Evolutionary conservation across 192 early-diverging fungal species (phyloP), one percentile per base, ranked within the genome.

Genomic region (Mortierella claussenii): DNA sequence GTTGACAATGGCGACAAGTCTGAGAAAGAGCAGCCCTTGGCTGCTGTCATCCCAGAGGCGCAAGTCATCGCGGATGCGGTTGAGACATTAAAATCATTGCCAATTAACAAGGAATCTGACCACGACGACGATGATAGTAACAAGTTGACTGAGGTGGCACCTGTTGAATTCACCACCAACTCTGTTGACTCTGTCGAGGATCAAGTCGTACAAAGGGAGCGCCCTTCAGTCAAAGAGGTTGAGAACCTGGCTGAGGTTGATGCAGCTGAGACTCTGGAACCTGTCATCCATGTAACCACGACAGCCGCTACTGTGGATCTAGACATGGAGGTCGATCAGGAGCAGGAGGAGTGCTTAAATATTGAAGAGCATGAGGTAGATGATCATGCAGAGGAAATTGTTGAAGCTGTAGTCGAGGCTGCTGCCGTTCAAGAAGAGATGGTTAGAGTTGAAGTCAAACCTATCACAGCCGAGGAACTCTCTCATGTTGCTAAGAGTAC

Each of bases 401-500:
- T n/a, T 13, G 52, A 55, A 27, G 33, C 32, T 37, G 60, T 34
- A n/a, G 36, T n/a, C 3, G 47, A 37, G n/a, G 23, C 43, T 55
- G 28, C 18, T 23, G 53, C 54, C 28, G 63, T n/a, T n/a, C n/a
- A 36, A 43, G 18, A 44, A 46, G 50, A 45, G 26, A 9, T 43
- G 30, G 50, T 47, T 10, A 28, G 30, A 30, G 28, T 30, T 0
- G 46, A 48, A 48, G n/a, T 10, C 9, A 21, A 48, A 48, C n/a
- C n/a, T n/a, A n/a, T n/a, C n/a, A n/a, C n/a, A n/a, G n/a, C n/a
- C n/a, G n/a, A n/a, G n/a, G n/a, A n/a, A n/a, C n/a, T n/a, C n/a
- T n/a, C n/a, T n/a, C n/a, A n/a, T n/a, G n/a, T n/a, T n/a, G n/a
- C n/a, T n/a, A n/a, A n/a, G n/a, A n/a, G n/a, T n/a, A n/a, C n/a